Conservation (phyloP, 176 grass and related monocot species). For the Coix lacrymajobi region DNA sequence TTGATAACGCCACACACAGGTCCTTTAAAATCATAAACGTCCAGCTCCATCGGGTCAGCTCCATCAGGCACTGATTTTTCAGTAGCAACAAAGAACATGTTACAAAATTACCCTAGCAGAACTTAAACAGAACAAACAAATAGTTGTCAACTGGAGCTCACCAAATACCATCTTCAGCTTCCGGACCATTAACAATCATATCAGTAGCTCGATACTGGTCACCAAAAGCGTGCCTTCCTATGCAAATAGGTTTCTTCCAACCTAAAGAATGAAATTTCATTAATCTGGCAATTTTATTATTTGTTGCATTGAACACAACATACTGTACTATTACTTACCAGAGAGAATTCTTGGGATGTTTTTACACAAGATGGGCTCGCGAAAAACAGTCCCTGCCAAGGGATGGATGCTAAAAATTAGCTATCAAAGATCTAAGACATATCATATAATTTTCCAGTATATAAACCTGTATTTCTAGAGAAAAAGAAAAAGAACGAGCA, state of each 20-base stretch:
- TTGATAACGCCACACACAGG: constrained; percentile 79
- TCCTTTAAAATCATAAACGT: constrained; percentile 92
- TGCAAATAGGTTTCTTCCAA: constrained; percentile 98
- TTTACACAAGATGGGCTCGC: constrained; percentile 86
- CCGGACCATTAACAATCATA: constrained; percentile 74
- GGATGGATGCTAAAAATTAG: background rate
- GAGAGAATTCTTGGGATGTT: constrained; percentile 73
- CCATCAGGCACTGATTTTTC: constrained; percentile 62
- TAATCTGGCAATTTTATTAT: background rate
- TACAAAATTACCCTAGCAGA: background rate
- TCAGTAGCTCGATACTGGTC: constrained; percentile 97
- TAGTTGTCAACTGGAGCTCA: constrained; percentile 34
- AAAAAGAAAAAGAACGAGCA: constrained; percentile 7
- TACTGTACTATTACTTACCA: constrained; percentile 51
- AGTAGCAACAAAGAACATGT: constrained; percentile 18
- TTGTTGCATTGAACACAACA: background rate
- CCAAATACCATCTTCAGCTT: constrained; percentile 98
- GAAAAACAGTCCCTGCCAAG: constrained; percentile 89
- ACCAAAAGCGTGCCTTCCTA: constrained; percentile 96
- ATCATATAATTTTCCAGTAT: background rate
- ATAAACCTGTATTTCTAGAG: background rate
- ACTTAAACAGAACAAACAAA: background rate
- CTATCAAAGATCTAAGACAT: background rate
- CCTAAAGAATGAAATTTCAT: constrained; percentile 29
- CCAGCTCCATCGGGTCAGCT: constrained; percentile 58